Base-by-base conservation (phyloP, 164 flowering plant species). In the Annona cherimola region DNA sequence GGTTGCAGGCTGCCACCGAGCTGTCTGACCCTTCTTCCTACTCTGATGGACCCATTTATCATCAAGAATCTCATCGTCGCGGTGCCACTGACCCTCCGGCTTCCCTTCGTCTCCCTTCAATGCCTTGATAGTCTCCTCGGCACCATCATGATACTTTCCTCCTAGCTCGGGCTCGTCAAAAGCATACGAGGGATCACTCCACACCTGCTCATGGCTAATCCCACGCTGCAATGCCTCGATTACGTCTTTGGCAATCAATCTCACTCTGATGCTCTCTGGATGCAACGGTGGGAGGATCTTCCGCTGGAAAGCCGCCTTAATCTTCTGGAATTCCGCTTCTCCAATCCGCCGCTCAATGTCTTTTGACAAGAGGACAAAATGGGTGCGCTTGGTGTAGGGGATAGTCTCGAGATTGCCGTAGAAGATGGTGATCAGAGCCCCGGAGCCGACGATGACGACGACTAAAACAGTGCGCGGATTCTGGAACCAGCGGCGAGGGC, bases 211-310 rank as follows among this genome's bases (percentile, higher is more conserved):
- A 16, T 86, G 81, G 70, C 76, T 81, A 63, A 95, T 72, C 66
- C 99, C 99, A 79, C 89, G 87, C 69, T 91, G 82, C 78, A 95
- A 73, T 0, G 97, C 91, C 63, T 82, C 88, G 61, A 95, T 86
- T 6, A 95, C 81, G 35, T 95, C 94, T 5, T 81, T 85, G 0
- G 99, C 80, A 5, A 95, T 95, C 78, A 86, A 72, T 57, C 94
- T 82, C 54, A 93, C 91, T 70, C 98, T 74, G 44, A 93, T 74
- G 67, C 98, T 91, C 1, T 84, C 88, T 0, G 99, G 99, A 77
- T 95, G 99, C 5, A 90, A 79, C 1, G 97, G 79, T 1, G 99
- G 98, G 50, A 95, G 68, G 12, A 95, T 86, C 66, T 88, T 90
- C 66, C 94, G 93, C 82, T 89, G 88, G 16, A 80, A 87, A 8